A percentile compares a stretch with the other conserved stretches of the same genome.
These are phyloP conservation scores for Sclerotinia subarctica DNA, from an alignment of 2,329 filamentous ascomycete species.

Conservation along the genomic window DNA sequence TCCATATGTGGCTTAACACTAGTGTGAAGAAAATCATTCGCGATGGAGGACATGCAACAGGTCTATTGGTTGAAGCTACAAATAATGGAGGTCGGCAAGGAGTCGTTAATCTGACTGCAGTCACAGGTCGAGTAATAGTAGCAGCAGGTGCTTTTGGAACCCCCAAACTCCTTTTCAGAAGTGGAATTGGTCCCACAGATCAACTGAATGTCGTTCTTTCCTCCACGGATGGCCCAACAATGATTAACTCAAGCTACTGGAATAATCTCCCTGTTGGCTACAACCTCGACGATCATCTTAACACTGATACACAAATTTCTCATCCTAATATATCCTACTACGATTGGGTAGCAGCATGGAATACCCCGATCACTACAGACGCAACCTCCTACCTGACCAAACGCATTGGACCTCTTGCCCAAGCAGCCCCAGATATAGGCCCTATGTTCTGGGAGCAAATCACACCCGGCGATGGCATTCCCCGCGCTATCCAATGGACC, in stretches of 20 bases:
- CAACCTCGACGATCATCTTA: slow-evolving; percentile 58
- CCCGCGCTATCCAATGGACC: slow-evolving; percentile 64
- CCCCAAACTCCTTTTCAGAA: slow-evolving; percentile 57
- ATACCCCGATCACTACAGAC: slow-evolving; percentile 46
- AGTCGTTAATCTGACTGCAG: slow-evolving; percentile 56
- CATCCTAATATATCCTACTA: slow-evolving; percentile 56
- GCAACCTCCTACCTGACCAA: slow-evolving; percentile 46
- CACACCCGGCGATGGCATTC: slow-evolving; percentile 54
- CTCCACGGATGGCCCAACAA: slow-evolving; percentile 49
- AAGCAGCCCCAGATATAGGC: slow-evolving; percentile 64
- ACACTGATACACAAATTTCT: slow-evolving; percentile 51
- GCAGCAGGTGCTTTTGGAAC: slow-evolving; percentile 69
- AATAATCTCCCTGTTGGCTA: slow-evolving; percentile 58
- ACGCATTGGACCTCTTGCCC: slow-evolving; percentile 58
- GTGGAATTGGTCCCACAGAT: slow-evolving; percentile 54
- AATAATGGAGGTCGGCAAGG: slow-evolving; percentile 54
- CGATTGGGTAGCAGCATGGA: slow-evolving; percentile 62
- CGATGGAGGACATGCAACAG: slow-evolving; percentile 58
- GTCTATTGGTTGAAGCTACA: slow-evolving; percentile 62
- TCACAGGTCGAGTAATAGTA: slow-evolving; percentile 63
- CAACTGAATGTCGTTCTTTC: slow-evolving; percentile 49
- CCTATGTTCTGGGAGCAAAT: slow-evolving; percentile 61
- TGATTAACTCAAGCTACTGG: slow-evolving; percentile 52
- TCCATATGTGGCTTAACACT: slow-evolving; percentile 64
- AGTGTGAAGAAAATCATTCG: slow-evolving; percentile 66